These are phyloP conservation scores for Fomitopsis schrenkii DNA, from an alignment of 1,284 basidiomycete species.

Conservation along the genomic window DNA sequence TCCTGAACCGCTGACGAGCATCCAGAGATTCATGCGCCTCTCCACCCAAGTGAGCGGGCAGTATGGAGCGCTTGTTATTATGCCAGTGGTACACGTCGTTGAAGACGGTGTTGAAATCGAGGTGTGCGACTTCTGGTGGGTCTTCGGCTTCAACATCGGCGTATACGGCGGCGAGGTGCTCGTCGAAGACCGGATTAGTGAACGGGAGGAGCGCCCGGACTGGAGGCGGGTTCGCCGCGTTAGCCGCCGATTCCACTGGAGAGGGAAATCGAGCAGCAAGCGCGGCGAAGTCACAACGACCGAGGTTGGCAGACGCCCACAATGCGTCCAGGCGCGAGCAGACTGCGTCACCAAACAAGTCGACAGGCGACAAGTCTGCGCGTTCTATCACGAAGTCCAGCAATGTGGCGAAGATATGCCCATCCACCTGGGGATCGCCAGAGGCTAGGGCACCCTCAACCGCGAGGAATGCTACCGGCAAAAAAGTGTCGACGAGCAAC, in stretches of 20 bases:
- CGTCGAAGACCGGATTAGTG: slow-evolving; percentile 45
- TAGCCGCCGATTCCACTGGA: not conserved
- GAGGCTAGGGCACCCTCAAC: slow-evolving; percentile 25
- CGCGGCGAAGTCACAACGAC: slow-evolving; percentile 11
- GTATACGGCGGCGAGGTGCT: slow-evolving; percentile 37
- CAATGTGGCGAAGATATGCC: slow-evolving; percentile 43
- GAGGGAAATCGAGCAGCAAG: slow-evolving; percentile 11
- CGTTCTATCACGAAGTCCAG: slow-evolving; percentile 31
- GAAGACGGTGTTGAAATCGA: slow-evolving; percentile 43
- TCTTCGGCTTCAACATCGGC: slow-evolving; percentile 23
- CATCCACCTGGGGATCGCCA: slow-evolving; percentile 42
- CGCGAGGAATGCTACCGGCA: slow-evolving; percentile 33
- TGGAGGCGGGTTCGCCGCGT: not conserved
- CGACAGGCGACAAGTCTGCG: slow-evolving; percentile 13
- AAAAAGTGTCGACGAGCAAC: slow-evolving; percentile 31
- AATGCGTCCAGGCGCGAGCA: slow-evolving; percentile 20
- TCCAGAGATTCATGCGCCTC: slow-evolving; percentile 28
- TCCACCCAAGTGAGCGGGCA: slow-evolving; percentile 55
- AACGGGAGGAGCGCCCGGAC: slow-evolving; percentile 43
- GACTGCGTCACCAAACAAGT: slow-evolving; percentile 30
- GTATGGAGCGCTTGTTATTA: slow-evolving; percentile 39
- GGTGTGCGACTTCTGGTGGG: slow-evolving; percentile 14
- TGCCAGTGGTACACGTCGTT: slow-evolving; percentile 59
- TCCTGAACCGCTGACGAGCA: slow-evolving; percentile 33
- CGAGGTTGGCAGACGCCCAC: slow-evolving; percentile 18